These are phyloP conservation scores for Xylariaceae sp. DNA, from an alignment of 2,329 filamentous ascomycete species.

Conservation along the genomic window DNA sequence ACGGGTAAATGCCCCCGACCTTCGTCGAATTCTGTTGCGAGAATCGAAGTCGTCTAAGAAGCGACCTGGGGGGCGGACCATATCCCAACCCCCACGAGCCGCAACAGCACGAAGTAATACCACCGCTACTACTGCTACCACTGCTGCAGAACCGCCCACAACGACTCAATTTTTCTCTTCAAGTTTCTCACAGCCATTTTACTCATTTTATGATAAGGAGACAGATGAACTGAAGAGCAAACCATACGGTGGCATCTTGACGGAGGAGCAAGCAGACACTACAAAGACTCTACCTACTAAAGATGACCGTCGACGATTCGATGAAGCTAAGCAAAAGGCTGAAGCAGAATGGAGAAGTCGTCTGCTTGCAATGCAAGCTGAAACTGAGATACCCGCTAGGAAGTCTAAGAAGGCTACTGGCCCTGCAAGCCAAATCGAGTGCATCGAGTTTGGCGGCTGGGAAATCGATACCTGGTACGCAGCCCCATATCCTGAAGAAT, in stretches of 20 bases:
- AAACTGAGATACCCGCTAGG: conserved; percentile 65
- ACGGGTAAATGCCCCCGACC: conserved; percentile 60
- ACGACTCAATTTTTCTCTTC: conserved; percentile 64
- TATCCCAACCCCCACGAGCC: conserved; percentile 44
- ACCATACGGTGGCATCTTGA: conserved; percentile 92
- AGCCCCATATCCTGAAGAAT: conserved; percentile 96
- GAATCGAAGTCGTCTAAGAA: conserved; percentile 65
- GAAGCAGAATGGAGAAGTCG: conserved; percentile 88
- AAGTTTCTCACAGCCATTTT: conserved; percentile 78
- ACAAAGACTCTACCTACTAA: conserved; percentile 82
- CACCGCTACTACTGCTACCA: conserved; percentile 42
- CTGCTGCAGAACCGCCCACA: conserved; percentile 48
- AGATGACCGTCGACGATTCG: conserved; percentile 84
- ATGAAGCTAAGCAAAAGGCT: conserved; percentile 86
- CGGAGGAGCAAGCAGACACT: conserved; percentile 88
- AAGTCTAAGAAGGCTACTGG: conserved; percentile 78
- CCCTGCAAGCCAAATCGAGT: conserved; percentile 95
- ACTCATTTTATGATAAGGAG: conserved; percentile 88
- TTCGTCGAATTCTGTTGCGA: conserved; percentile 65
- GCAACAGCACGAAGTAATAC: conserved; percentile 34
- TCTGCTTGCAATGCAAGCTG: conserved; percentile 64
- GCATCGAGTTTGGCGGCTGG: conserved; percentile 96
- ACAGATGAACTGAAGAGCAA: conserved; percentile 89
- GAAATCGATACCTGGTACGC: conserved; percentile 99
- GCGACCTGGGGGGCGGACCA: conserved; percentile 45